These are phyloP conservation scores for Malus fusca DNA, from an alignment of 306 rosid species.

Conservation along the genomic window DNA sequence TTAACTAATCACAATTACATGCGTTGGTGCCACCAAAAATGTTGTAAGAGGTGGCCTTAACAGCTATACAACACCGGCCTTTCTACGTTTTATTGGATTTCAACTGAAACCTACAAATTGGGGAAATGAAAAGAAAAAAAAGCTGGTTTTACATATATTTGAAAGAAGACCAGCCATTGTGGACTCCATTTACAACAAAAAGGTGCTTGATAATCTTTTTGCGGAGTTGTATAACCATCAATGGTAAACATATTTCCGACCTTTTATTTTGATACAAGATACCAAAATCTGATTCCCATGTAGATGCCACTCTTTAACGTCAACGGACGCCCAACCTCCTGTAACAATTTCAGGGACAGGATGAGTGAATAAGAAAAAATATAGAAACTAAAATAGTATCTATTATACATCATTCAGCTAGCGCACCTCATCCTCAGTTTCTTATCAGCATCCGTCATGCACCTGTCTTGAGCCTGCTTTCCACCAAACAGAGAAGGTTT, in stretches of 20 bases:
- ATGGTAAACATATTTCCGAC: slow-evolving; percentile 3
- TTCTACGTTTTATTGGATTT: slow-evolving; percentile 33
- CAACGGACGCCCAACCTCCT: slow-evolving; percentile 71
- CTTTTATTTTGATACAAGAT: slow-evolving; percentile 12
- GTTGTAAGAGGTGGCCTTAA: slow-evolving; percentile 11
- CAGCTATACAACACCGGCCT: slow-evolving; percentile 41
- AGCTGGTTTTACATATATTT: slow-evolving; percentile 3
- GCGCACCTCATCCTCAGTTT: slow-evolving; percentile 41
- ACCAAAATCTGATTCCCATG: slow-evolving; percentile 17
- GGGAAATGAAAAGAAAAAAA: slow-evolving; percentile 20
- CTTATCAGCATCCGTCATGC: slow-evolving; percentile 29
- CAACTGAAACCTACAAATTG: slow-evolving; percentile 28
- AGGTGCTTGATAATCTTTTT: slow-evolving; percentile 19
- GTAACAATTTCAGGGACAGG: slow-evolving; percentile 21
- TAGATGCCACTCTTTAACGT: slow-evolving; percentile 16
- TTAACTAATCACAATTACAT: slow-evolving; percentile 21
- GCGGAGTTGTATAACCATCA: slow-evolving; percentile 18
- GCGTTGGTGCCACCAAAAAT: background rate
- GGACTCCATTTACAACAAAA: slow-evolving; percentile 22
- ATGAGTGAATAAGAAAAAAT: background rate
- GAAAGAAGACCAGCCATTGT: background rate
- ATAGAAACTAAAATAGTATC: background rate
- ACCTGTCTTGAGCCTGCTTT: slow-evolving; percentile 36
- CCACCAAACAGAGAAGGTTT: slow-evolving; percentile 46
- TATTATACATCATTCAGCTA: background rate